These are phyloP conservation scores for Cornus kousa DNA, from an alignment of 148 eudicot species.

Conservation along the genomic window DNA sequence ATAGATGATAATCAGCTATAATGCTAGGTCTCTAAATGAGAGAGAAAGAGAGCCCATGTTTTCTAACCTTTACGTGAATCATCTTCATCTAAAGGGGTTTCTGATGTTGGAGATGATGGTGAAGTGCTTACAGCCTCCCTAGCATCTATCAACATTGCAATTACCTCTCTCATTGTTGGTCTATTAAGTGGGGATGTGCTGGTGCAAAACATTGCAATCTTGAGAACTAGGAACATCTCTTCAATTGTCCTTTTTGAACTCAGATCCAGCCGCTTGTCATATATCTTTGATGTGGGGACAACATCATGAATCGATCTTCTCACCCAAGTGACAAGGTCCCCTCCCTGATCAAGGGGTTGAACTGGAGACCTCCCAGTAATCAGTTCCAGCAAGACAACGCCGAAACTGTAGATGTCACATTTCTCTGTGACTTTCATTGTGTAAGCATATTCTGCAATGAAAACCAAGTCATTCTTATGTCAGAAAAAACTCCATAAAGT, in stretches of 20 bases:
- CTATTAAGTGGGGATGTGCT: constrained; percentile 60
- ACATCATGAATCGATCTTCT: constrained; percentile 42
- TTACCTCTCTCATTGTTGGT: constrained; percentile 76
- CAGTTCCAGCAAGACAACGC: constrained; percentile 78
- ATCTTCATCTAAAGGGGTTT: constrained; percentile 42
- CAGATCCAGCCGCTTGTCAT: constrained; percentile 62
- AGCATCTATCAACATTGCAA: constrained; percentile 71
- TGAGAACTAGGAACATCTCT: constrained; percentile 65
- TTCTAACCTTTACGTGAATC: constrained; percentile 27
- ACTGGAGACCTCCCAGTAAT: constrained; percentile 81
- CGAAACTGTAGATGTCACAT: constrained; percentile 83
- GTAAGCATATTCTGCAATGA: constrained; percentile 70
- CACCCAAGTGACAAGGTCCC: constrained; percentile 74
- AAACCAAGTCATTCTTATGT: background rate
- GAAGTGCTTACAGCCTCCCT: constrained; percentile 32
- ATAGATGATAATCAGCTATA: background rate
- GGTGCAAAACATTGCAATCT: constrained; percentile 85
- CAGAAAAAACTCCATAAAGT: background rate
- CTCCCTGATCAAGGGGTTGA: constrained; percentile 75
- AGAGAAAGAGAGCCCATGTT: constrained; percentile 2
- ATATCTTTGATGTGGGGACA: constrained; percentile 34
- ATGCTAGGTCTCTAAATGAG: background rate
- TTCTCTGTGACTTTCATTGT: constrained; percentile 90
- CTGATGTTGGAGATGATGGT: constrained; percentile 43
- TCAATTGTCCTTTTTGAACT: constrained; percentile 36